Evolutionary conservation across 441 rosid species (phyloP).

Genomic region (Populus hybrid): DNA sequence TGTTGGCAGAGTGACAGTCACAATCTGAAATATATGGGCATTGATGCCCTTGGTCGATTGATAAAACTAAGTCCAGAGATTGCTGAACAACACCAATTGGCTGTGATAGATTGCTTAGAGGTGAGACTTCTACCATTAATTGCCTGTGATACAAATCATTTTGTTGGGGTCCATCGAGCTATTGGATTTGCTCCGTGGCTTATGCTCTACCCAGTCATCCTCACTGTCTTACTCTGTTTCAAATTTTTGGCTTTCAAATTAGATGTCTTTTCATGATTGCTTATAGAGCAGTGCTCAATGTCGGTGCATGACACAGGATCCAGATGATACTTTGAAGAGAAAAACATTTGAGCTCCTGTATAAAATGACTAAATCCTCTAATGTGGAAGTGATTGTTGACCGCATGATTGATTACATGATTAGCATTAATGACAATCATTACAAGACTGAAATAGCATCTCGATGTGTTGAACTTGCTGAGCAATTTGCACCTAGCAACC

Average conservation of each 20-base stretch:
- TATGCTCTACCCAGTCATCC: constrained; percentile 7
- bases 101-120: constrained; percentile 98
- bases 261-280: background rate
- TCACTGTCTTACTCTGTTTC: background rate
- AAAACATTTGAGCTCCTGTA: constrained; percentile 88
- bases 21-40: constrained; percentile 93
- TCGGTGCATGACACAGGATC: constrained; percentile 60
- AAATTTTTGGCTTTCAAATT: constrained; percentile 9
- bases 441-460: constrained; percentile 95
- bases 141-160: background rate
- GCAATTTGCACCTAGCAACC: constrained; percentile 96
- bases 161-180: background rate
- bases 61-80: constrained; percentile 87
- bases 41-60: constrained; percentile 89
- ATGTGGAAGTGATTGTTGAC: constrained; percentile 95
- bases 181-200: constrained; percentile 11
- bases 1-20: constrained; percentile 88
- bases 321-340: constrained; percentile 93
- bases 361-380: constrained; percentile 96
- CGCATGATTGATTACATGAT: constrained; percentile 98
- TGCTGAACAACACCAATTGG: constrained; percentile 95
- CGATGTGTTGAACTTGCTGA: constrained; percentile 94
- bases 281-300: constrained; percentile 14
- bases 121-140: constrained; percentile 38
- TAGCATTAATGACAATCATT: constrained; percentile 84